Percentiles rank a stretch among this genome's conserved stretches.
phyloP scores from a whole-genome alignment of 768 basidiomycete species.

The Auriscalpium vulgare region DNA sequence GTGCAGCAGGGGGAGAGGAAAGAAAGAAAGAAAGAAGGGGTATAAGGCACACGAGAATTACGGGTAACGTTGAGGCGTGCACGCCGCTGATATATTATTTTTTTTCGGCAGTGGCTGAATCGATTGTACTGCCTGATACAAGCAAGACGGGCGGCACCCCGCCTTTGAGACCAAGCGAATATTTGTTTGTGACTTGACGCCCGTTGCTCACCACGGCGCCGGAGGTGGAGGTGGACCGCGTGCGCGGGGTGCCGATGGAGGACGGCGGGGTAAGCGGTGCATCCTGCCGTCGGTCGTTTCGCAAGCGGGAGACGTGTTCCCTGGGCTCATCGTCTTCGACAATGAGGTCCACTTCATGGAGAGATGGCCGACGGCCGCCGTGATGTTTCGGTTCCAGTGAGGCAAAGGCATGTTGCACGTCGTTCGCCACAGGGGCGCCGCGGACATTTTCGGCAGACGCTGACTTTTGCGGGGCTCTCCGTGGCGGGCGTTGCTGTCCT shows the following conservation, averaged over 20 bases:
- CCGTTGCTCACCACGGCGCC: constrained; percentile 6
- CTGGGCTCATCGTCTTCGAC: constrained; percentile 48
- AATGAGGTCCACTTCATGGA: constrained; percentile 54
- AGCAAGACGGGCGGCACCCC: constrained; percentile 1
- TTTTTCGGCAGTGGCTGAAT: constrained; percentile 5
- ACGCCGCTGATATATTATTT: constrained; percentile 1
- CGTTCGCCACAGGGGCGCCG: background rate
- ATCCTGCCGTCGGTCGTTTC: constrained; percentile 7
- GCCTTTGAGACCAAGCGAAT: constrained; percentile 2
- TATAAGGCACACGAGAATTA: constrained; percentile 2
- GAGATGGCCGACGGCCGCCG: constrained; percentile 30
- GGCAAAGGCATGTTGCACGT: background rate
- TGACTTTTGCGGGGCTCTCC: background rate
- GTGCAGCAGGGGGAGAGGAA: background rate
- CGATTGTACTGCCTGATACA: background rate
- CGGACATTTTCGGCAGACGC: background rate
- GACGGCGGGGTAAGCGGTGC: constrained; percentile 1
- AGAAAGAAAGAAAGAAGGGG: background rate
- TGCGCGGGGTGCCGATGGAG: constrained; percentile 4
- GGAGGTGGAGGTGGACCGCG: constrained; percentile 18
- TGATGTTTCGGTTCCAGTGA: constrained; percentile 2
- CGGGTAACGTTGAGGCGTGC: background rate
- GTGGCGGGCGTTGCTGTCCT: background rate
- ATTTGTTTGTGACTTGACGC: constrained; percentile 1
- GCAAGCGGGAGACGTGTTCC: background rate